Conservation (phyloP, 108 stramenopile species). For the Ochromonas danica region DNA sequence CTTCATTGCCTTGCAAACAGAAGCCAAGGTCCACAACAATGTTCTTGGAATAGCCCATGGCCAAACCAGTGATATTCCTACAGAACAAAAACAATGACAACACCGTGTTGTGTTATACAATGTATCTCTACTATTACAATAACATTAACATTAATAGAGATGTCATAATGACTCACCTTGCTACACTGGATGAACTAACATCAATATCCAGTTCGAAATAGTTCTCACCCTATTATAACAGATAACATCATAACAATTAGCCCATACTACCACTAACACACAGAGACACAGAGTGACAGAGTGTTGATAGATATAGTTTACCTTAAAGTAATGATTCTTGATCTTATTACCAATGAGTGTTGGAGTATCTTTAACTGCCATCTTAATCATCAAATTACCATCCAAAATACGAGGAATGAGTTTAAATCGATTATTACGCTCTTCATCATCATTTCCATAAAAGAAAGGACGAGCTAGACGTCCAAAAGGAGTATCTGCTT, state of each 20-base stretch:
- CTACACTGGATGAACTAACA: slow-evolving; percentile 72
- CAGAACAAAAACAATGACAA: neutral
- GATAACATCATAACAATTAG: neutral
- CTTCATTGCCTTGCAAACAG: slow-evolving; percentile 52
- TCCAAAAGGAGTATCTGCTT: slow-evolving; percentile 49
- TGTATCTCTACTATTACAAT: neutral
- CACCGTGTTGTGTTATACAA: neutral
- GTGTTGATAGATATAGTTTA: too few relatives aligned
- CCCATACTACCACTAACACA: too few relatives aligned
- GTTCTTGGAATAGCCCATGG: slow-evolving; percentile 40
- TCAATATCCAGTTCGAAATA: slow-evolving; percentile 86
- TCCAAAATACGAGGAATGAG: slow-evolving; percentile 23
- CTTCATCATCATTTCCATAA: slow-evolving; percentile 45
- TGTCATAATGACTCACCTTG: slow-evolving; percentile 66
- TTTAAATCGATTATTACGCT: slow-evolving; percentile 33
- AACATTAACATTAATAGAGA: neutral
- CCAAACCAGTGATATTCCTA: slow-evolving; percentile 45
- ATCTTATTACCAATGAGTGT: slow-evolving; percentile 39
- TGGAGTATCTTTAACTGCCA: slow-evolving; percentile 36
- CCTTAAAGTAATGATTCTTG: slow-evolving; percentile 26
- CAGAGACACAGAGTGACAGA: too few relatives aligned
- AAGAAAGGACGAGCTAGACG: slow-evolving; percentile 47
- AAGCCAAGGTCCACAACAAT: slow-evolving; percentile 58
- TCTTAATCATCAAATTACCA: slow-evolving; percentile 38
- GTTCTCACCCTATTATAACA: slow-evolving; percentile 58